Base-by-base conservation (phyloP, 108 stramenopile species). In the Stephanodiscus triporus region DNA sequence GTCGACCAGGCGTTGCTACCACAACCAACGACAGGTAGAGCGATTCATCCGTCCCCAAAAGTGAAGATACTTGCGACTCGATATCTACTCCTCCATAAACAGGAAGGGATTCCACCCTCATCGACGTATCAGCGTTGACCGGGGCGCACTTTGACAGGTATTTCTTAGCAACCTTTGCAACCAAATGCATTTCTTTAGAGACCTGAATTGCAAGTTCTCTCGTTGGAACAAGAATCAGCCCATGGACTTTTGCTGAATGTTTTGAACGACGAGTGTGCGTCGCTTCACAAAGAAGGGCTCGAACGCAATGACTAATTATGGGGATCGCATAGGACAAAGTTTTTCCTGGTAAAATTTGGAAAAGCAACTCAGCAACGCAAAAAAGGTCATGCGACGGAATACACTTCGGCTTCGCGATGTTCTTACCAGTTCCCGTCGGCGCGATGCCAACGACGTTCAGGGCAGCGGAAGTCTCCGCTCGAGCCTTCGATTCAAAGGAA, bases 201-300 rank as follows among this genome's bases (percentile, higher is more conserved):
- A 91, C 86, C 66, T 94, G 93, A 34, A 57, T 66, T 10, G 79
- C 85, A 40, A 94, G 64, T 73, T 94, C 93, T 20, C 90, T 61
- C 19, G 93, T 94, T 0, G 93, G 93, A 9, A 86, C 87, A 4
- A 94, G 53, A 16, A 94, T 80, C 47, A 89, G 23, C n/a, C 75
- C 77, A n/a, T 76, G 53, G 5, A 75, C 32, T 62, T 29, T 49
- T 11, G 38, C 36, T 9, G 40, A 1, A 26, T 34, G 13, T 14
- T 61, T 24, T 19, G 77, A 63, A 45, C 53, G 43, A 11, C 56
- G 45, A 6, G 2, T 3, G 13, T 23, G 37, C 23, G 24, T 40
- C 19, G 8, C 43, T 1, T 42, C 22, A 22, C 34, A 40, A 54
- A 70, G 59, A 14, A 74, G 47, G 38, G 27, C 68, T 16, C 57